Percentiles rank a stretch among this genome's conserved stretches.
These are phyloP conservation scores for Deinandra increscens DNA, from an alignment of 129 eudicot species.

Conservation along the genomic window DNA sequence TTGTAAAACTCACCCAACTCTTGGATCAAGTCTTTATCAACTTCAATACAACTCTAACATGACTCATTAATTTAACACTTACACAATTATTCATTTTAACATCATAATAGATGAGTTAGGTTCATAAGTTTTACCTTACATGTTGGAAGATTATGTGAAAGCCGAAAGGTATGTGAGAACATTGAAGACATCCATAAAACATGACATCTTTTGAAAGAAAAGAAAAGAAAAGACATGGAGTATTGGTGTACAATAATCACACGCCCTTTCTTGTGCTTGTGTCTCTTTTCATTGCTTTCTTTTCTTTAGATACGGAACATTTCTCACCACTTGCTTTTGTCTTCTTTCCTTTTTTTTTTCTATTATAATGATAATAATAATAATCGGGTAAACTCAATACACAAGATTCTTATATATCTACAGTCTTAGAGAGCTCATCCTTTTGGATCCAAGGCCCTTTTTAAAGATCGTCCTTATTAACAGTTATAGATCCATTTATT, in stretches of 20 bases:
- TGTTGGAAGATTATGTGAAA: slow-evolving; percentile 21
- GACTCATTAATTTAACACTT: neutral
- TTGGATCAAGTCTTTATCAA: too few species aligned
- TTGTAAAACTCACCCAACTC: too few species aligned
- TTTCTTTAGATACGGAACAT: slow-evolving; percentile 38
- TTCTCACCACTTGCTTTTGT: slow-evolving; percentile 42
- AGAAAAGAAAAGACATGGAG: slow-evolving; percentile 25
- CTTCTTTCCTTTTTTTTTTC: slow-evolving; percentile 25
- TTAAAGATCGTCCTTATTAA: too few species aligned
- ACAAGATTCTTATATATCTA: too few species aligned
- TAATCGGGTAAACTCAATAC: too few species aligned
- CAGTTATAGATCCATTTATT: too few species aligned
- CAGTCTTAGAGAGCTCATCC: too few species aligned
- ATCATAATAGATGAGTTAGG: neutral
- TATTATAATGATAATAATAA: too few species aligned
- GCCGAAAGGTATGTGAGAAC: slow-evolving; percentile 3
- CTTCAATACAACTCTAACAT: too few species aligned
- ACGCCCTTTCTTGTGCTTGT: slow-evolving; percentile 7
- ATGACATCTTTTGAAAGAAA: slow-evolving; percentile 18
- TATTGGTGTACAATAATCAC: slow-evolving; percentile 31
- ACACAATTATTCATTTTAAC: neutral
- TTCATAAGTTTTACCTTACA: neutral
- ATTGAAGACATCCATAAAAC: slow-evolving; percentile 15
- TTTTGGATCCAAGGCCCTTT: too few species aligned
- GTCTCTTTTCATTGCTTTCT: slow-evolving; percentile 28